A percentile compares a stretch with the other conserved stretches of the same genome.
Evolutionary conservation across 2,329 filamentous ascomycete species (phyloP).

Genomic region (Colletotrichum sojae): DNA sequence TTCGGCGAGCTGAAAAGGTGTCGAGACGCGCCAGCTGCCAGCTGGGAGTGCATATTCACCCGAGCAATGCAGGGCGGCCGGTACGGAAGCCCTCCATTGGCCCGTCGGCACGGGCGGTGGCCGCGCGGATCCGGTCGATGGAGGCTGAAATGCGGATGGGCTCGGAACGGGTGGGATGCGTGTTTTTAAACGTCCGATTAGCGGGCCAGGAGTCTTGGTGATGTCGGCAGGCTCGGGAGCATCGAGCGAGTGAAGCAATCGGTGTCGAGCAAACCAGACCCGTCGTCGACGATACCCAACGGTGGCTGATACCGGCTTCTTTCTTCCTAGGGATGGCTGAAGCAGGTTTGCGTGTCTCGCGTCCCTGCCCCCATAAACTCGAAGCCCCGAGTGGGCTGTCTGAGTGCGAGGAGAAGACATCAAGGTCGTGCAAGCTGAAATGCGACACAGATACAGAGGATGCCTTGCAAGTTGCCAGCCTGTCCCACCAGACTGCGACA

Average conservation of each 20-base stretch:
- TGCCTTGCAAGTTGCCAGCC: background rate
- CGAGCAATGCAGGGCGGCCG: constrained; percentile 14
- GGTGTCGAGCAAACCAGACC: no score
- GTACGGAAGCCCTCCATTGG: constrained; percentile 12
- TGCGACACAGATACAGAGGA: constrained; percentile 2
- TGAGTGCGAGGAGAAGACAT: background rate
- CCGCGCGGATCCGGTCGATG: constrained; percentile 26
- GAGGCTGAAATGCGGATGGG: constrained; percentile 24
- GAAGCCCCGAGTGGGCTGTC: no score
- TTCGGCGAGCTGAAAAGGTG: constrained; percentile 18
- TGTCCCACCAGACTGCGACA: constrained; percentile 13
- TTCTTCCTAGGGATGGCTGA: no score
- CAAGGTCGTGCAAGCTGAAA: constrained; percentile 4
- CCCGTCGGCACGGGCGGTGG: constrained; percentile 14
- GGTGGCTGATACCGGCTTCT: no score
- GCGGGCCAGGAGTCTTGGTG: background rate
- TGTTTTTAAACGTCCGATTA: constrained; percentile 5
- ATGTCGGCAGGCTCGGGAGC: constrained; percentile 11
- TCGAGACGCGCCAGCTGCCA: background rate
- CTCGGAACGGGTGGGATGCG: constrained; percentile 24
- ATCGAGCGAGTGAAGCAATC: background rate
- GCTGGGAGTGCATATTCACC: background rate
- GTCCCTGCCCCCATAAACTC: no score
- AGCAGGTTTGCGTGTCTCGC: no score
- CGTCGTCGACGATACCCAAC: no score